Base-by-base conservation (phyloP, 345 rosid species). In the Lepidium africanum region DNA sequence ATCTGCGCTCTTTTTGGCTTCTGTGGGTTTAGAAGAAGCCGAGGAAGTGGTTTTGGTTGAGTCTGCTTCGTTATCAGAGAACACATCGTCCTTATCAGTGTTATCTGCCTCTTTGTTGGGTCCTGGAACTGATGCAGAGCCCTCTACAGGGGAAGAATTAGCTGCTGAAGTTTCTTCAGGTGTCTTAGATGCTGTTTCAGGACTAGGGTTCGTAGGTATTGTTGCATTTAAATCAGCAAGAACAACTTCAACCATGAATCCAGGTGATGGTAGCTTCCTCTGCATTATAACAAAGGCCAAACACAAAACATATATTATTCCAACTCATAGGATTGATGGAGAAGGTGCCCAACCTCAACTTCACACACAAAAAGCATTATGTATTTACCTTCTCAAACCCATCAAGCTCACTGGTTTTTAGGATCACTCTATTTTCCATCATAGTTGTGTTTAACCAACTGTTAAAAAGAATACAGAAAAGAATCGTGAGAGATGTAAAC, bases 391-490 rank as follows among this genome's bases (percentile, higher is more conserved):
- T 90, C 61, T 87, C 91, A 57, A 90, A 90, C 61, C 87, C 82
- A 51, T 90, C 96, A 49, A 90, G 84, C 48, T 90, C 96, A 13
- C 78, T 46, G 30, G 89, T 84, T 65, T 67, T 80, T 13, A 89
- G 77, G 41, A 87, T 61, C 65, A 81, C 85, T 77, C 96, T 81
- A 57, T 90, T 90, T 71, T 90, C 96, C 80, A 84, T 77, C 89
- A 87, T 87, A 40, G 87, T 83, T 11, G 96, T 90, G 86, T 90
- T 90, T 61, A 87, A 72, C 96, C 96, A 90, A 51, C 96, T 90
- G 85, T 33, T 12, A 51, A 54, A 21, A 67, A 55, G 27, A 14
- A 70, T 13, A 27, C 57, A 64, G 43, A 40, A 42, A 46, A 10
- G 21, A 12, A 33, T 50, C 43, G 46, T 69, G 30, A 76, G 43